Evolutionary conservation across 345 rosid species (phyloP).

Genomic region (Bruguiera sexangula): DNA sequence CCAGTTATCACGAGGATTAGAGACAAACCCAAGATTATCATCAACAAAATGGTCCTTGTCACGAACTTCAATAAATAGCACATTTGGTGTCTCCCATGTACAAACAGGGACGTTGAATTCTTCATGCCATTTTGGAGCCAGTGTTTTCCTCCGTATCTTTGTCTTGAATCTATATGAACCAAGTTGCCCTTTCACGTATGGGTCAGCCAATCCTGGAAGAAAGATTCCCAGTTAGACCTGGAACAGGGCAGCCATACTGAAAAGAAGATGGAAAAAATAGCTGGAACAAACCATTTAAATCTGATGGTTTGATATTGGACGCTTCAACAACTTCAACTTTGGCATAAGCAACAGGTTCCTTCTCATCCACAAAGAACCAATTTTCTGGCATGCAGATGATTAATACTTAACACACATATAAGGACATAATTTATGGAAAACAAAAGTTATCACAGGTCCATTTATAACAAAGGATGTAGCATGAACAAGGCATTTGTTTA

Average conservation of each 20-base stretch:
- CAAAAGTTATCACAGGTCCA: neutral
- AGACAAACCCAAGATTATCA: conserved; percentile 77
- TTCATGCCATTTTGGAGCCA: conserved; percentile 89
- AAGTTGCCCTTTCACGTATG: conserved; percentile 89
- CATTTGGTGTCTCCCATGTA: conserved; percentile 69
- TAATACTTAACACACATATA: neutral
- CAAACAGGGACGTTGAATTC: conserved; percentile 74
- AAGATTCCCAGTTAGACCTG: conserved; percentile 7
- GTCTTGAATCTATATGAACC: conserved; percentile 79
- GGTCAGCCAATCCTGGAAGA: conserved; percentile 85
- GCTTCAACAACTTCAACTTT: conserved; percentile 85
- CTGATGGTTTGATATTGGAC: conserved; percentile 76
- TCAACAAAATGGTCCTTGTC: conserved; percentile 84
- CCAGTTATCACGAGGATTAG: conserved; percentile 1
- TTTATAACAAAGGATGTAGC: neutral
- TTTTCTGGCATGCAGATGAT: conserved; percentile 40
- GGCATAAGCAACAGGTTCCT: conserved; percentile 66
- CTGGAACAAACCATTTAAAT: conserved; percentile 64
- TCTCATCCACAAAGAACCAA: conserved; percentile 85
- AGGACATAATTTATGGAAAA: neutral
- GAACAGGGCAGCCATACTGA: neutral
- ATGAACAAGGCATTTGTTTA: neutral
- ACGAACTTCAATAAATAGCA: conserved; percentile 65
- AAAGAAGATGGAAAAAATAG: conserved; percentile 5
- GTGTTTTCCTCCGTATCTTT: conserved; percentile 56